Evolutionary conservation across 495 filamentous ascomycete genomes (phyloP), one percentile per base, ranked within the genome.

Genomic region (Penicillium egyptiacum): DNA sequence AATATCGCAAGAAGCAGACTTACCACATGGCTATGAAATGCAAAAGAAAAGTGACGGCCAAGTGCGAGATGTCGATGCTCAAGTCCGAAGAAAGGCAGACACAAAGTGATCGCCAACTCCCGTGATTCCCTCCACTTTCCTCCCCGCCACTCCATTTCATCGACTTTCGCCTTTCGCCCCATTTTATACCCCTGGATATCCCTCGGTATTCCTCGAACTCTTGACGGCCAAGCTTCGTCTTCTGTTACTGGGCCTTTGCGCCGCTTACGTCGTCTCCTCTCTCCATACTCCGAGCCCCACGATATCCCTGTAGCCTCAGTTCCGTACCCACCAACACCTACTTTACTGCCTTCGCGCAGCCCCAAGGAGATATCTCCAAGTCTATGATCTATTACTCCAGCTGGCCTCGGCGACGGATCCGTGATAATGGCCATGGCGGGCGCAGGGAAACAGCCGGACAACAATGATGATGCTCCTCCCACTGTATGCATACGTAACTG

Each of bases 1-100:
- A 25, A 19, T 51, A 62, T 48, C 51, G 9, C 37, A 39, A 56
- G 62, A 92, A 81, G 61, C 92, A 76, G 60, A 57, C 69, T 56
- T 53, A 72, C 69, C 69, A 72, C 69, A 72, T 72, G 52, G 25
- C 22, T 48, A 16, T 50, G 35, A 42, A 28, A 46, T 41, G 44
- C 37, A 25, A 22, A 14, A 20, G n/a, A 9, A 50, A 56, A 35
- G 28, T 41, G 37, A 51, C 28, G 35, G 50, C 4, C 9, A 48
- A 48, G 45, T 31, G n/a, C 45, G 52, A 62, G 57, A 56, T 57
- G 52, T 55, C 14, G 51, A 48, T 26, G 23, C 23, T 41, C 9
- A 25, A 51, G 49, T 41, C 22, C 35, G 26, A 54, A 52, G 59
- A 54, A 57, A 60, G 53, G 46, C 63, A 66, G 63, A 61, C 65